phyloP scores from a whole-genome alignment of 345 rosid species.

The Excoecaria agallocha region DNA sequence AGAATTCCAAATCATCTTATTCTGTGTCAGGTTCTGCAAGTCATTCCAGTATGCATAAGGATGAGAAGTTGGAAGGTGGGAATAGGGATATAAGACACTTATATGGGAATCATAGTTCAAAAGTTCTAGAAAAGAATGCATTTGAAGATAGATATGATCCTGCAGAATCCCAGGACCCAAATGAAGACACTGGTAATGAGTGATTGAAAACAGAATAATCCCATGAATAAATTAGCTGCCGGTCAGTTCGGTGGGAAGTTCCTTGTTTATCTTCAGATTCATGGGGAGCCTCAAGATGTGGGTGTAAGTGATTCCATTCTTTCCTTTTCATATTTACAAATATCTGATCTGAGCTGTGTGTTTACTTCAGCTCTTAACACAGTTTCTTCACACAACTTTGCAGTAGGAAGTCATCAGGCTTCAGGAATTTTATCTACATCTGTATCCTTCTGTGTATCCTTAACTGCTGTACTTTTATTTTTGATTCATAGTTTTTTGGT shows the following conservation, averaged over 20 bases:
- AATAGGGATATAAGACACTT: slow-evolving; percentile 25
- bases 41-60: slow-evolving; percentile 12
- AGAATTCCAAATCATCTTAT: slow-evolving; percentile 29
- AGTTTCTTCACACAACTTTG: slow-evolving; percentile 40
- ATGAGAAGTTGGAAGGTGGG: slow-evolving; percentile 23
- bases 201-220: slow-evolving; percentile 19
- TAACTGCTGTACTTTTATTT: slow-evolving; percentile 15
- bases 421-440: slow-evolving; percentile 49
- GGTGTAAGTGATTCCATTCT: slow-evolving; percentile 28
- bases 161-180: slow-evolving; percentile 36
- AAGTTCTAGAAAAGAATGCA: slow-evolving; percentile 26
- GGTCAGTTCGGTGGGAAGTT: slow-evolving; percentile 9
- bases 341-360: slow-evolving; percentile 17
- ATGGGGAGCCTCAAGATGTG: slow-evolving; percentile 5
- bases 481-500: neutral
- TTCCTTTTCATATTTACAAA: slow-evolving; percentile 6
- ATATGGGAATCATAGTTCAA: slow-evolving; percentile 27
- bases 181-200: slow-evolving; percentile 23
- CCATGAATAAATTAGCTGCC: slow-evolving; percentile 16
- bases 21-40: slow-evolving; percentile 25
- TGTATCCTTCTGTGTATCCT: slow-evolving; percentile 98
- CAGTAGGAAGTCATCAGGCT: slow-evolving; percentile 67
- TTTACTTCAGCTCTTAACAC: slow-evolving; percentile 25
- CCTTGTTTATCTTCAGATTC: slow-evolving; percentile 4
- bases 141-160: slow-evolving; percentile 90